Base-by-base conservation (phyloP, 495 filamentous ascomycete species). In the Aspergillus ellipticus region DNA sequence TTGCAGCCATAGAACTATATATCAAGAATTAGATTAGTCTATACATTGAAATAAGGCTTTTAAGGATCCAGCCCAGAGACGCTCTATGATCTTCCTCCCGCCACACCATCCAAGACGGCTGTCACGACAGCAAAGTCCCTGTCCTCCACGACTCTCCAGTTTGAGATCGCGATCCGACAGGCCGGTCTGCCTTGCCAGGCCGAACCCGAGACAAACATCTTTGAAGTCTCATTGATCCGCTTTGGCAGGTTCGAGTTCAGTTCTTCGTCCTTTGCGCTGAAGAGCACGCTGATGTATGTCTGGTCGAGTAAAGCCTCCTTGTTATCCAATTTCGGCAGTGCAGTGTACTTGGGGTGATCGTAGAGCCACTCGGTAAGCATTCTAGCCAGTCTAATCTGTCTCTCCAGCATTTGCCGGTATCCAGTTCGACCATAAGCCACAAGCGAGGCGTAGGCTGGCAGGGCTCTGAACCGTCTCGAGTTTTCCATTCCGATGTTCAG, bases 401-500 rank as follows among this genome's bases (percentile, higher is more conserved):
- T 81, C 49, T 82, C 70, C 10, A 96, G 76, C 79, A 96, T 89
- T 2, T 79, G 74, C 4, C 71, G 74, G 60, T 93, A 87, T 3
- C 91, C 92, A 8, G 76, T 62, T 9, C 76, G 75, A 4, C 93
- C 93, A 56, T 94, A 88, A 33, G 85, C 84, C n/a, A 85, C 60
- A 0, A 96, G 77, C 0, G 86, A 85, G 9, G 91, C 86, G 59
- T 96, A 96, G 4, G 91, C 89, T 0, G 93, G 93, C 17, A 96
- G 74, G 0, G 91, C 93, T 47, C 93, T 82, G 74, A 97, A 95
- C 15, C 93, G 85, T 37, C 92, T 82, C 6, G 92, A 96, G 66
- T 97, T 97, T 62, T 96, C 92, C 20, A 97, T 71, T 19, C 92
- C 89, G 52, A 92, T 85, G 71, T 96, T 93, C 15, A 96, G 74